phyloP scores from a whole-genome alignment of 2,329 filamentous ascomycete species.

The Aspergillus felis region DNA sequence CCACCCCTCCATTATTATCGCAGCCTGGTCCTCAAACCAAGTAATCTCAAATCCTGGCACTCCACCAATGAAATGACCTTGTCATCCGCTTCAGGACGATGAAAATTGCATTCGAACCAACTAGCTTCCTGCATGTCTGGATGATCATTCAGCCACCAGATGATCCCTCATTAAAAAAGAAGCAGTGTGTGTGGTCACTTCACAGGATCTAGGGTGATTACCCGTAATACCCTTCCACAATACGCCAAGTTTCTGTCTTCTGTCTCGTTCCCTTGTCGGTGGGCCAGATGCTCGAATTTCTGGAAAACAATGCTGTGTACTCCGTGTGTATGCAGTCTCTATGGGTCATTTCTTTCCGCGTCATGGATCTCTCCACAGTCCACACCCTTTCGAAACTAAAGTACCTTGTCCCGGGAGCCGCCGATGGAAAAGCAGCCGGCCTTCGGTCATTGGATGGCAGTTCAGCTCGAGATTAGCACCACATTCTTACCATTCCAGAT shows the following conservation, averaged over 20 bases:
- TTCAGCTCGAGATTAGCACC: neutral
- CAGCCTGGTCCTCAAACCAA: conserved; percentile 14
- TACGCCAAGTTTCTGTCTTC: conserved; percentile 10
- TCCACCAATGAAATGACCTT: conserved; percentile 13
- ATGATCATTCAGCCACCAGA: conserved; percentile 22
- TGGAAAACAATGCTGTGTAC: conserved; percentile 19
- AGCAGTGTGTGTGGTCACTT: neutral
- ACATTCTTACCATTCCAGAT: neutral
- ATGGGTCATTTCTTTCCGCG: neutral
- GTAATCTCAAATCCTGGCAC: conserved; percentile 9
- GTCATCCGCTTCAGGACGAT: conserved; percentile 17
- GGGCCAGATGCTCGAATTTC: conserved; percentile 14
- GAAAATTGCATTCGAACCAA: conserved; percentile 24
- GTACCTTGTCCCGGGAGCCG: neutral
- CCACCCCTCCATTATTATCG: conserved; percentile 3
- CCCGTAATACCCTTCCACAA: neutral
- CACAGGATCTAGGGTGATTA: conserved; percentile 1
- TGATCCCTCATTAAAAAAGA: conserved; percentile 8
- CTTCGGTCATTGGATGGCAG: neutral
- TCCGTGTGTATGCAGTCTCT: neutral
- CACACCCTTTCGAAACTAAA: neutral
- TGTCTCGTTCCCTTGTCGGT: conserved; percentile 13
- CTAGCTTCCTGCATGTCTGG: conserved; percentile 30
- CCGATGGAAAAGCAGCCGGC: neutral
- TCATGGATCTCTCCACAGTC: conserved; percentile 4